Percentiles rank a stretch among this genome's conserved stretches.
Conservation (phyloP, 495 filamentous ascomycete genomes). For the Cetradonia linearis region DNA sequence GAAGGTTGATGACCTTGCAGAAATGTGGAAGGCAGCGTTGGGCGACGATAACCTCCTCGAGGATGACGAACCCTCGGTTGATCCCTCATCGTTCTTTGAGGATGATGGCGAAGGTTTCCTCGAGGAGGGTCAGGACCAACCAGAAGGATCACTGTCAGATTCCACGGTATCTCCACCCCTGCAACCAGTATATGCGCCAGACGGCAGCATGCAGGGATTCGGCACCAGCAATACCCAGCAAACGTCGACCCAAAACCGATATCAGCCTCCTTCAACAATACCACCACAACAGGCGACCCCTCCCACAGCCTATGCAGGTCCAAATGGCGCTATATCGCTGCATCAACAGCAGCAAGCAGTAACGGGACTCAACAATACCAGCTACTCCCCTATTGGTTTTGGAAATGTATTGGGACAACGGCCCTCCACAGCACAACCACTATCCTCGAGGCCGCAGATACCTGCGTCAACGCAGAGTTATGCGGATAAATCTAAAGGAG, state of each 20-base stretch:
- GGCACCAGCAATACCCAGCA: conserved; percentile 26
- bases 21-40: conserved; percentile 75
- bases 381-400: conserved; percentile 10
- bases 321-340: conserved; percentile 20
- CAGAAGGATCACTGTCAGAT: not conserved
- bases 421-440: not conserved
- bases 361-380: not conserved
- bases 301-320: not conserved
- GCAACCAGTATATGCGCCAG: conserved; percentile 21
- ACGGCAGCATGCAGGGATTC: conserved; percentile 29
- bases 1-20: conserved; percentile 55
- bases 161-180: not conserved
- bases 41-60: conserved; percentile 67
- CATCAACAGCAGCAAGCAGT: conserved; percentile 14
- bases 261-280: conserved; percentile 4
- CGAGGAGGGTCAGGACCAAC: conserved; percentile 36
- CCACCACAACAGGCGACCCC: conserved; percentile 20
- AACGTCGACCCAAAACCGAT: conserved; percentile 4
- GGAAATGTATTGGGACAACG: conserved; percentile 8
- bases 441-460: conserved; percentile 28
- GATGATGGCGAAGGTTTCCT: conserved; percentile 69
- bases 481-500: conserved; percentile 75
- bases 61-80: conserved; percentile 46
- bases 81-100: conserved; percentile 49
- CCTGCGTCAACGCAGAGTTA: conserved; percentile 58